A percentile compares a stretch with the other conserved stretches of the same genome.
phyloP scores from a whole-genome alignment of 768 basidiomycete species.

The Kondoa subrosea region DNA sequence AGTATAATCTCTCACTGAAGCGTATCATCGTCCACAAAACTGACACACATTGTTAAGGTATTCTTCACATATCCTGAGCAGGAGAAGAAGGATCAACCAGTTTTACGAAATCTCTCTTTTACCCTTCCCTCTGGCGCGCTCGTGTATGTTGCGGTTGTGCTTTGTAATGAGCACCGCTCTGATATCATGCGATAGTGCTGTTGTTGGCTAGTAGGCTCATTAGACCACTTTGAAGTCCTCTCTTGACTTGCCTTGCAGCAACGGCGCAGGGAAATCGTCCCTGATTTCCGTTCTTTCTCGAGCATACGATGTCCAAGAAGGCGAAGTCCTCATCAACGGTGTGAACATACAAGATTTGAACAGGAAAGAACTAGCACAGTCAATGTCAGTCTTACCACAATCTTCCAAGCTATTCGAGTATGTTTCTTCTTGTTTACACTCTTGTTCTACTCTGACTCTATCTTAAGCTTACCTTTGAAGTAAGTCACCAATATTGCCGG shows the following conservation, averaged over 20 bases:
- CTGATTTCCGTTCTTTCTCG: neutral
- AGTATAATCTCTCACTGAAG: too few species aligned
- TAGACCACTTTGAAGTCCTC: too few species aligned
- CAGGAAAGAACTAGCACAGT: neutral
- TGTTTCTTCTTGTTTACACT: neutral
- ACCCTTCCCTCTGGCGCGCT: neutral
- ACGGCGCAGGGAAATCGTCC: neutral
- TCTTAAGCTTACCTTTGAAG: too few species aligned
- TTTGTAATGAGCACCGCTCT: too few species aligned
- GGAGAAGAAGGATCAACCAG: neutral
- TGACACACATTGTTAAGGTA: too few species aligned
- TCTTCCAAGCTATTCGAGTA: neutral
- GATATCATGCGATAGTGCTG: too few species aligned
- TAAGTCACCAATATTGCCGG: too few species aligned
- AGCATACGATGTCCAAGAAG: neutral
- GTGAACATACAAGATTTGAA: neutral
- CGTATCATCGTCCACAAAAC: too few species aligned
- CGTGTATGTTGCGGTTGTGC: too few species aligned
- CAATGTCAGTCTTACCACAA: neutral
- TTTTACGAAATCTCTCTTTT: neutral
- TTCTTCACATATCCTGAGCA: neutral
- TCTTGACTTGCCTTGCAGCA: too few species aligned
- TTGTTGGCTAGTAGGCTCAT: too few species aligned
- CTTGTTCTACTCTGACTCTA: too few species aligned
- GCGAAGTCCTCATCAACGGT: neutral